These are phyloP conservation scores for Colletotrichum incanum DNA, from an alignment of 2,329 filamentous ascomycete genomes.

Conservation along the genomic window DNA sequence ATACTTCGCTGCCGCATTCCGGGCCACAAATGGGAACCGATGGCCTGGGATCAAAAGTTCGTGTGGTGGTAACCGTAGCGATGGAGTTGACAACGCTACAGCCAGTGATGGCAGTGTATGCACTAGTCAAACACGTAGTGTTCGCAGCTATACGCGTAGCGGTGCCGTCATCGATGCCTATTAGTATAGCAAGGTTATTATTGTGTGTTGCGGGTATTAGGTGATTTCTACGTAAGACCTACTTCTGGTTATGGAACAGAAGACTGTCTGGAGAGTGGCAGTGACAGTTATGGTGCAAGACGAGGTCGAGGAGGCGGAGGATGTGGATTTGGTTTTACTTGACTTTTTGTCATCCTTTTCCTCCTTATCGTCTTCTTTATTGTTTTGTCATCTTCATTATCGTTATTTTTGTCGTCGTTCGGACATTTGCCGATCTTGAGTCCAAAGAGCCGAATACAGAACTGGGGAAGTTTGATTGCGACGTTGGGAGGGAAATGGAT, in stretches of 20 bases:
- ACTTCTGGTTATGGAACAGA: conserved; percentile 36
- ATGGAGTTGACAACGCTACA: conserved; percentile 31
- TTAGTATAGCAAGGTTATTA: neutral
- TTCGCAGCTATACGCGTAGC: neutral
- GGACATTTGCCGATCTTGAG: conserved; percentile 22
- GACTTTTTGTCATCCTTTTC: neutral
- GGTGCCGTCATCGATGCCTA: conserved; percentile 6
- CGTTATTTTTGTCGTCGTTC: neutral
- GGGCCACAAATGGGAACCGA: neutral
- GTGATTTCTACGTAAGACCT: neutral
- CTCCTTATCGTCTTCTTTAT: neutral
- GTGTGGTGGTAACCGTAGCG: neutral
- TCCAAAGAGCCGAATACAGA: conserved; percentile 24
- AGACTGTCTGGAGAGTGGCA: conserved; percentile 33
- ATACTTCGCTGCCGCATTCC: neutral
- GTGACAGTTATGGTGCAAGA: conserved; percentile 33
- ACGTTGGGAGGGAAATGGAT: conserved; percentile 20
- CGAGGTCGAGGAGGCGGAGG: conserved; percentile 6
- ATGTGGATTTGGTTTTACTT: neutral
- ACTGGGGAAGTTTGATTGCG: conserved; percentile 14
- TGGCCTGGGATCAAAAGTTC: neutral
- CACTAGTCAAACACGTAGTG: conserved; percentile 14
- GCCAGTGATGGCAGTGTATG: conserved; percentile 29
- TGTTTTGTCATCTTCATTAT: neutral
- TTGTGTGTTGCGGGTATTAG: neutral